phyloP scores from a whole-genome alignment of 2,329 filamentous ascomycete genomes.

The Calonectria henricotiae region DNA sequence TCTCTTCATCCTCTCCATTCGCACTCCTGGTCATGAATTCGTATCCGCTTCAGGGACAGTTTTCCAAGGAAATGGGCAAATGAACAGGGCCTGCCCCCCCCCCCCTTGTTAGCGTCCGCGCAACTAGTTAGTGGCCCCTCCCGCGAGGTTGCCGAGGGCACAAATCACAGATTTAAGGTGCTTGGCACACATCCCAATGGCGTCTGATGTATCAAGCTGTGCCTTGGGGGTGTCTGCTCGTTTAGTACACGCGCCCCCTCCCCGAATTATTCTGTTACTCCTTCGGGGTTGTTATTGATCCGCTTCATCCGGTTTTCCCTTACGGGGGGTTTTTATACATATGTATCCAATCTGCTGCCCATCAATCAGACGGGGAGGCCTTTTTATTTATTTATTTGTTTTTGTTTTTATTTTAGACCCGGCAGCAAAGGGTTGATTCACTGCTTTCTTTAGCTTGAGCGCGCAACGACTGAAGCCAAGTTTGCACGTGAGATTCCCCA shows the following conservation, averaged over 20 bases:
- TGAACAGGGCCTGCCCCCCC: background rate
- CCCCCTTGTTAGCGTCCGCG: constrained; percentile 7
- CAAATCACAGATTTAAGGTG: background rate
- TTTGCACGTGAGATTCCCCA: background rate
- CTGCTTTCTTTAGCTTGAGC: background rate
- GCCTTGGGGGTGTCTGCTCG: background rate
- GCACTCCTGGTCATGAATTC: background rate
- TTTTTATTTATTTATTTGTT: background rate
- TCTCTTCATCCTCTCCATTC: background rate
- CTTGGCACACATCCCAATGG: background rate
- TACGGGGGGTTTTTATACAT: too few species aligned
- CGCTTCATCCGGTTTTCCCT: constrained; percentile 10
- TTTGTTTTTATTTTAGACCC: background rate
- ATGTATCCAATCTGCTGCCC: background rate
- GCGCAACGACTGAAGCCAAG: background rate
- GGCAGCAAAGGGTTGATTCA: background rate
- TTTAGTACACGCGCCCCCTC: constrained; percentile 22
- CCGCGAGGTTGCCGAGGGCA: constrained; percentile 11
- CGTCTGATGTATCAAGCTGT: constrained; percentile 2
- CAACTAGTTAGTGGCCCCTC: background rate
- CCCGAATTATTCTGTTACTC: background rate
- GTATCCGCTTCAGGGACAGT: background rate
- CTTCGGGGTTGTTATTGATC: constrained; percentile 12
- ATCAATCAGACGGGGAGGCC: background rate
- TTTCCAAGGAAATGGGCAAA: background rate